Evolutionary conservation across 208 protist species (phyloP), one percentile per base, ranked within the genome.

Genomic region (Acanthamoeba lenticulata): DNA sequence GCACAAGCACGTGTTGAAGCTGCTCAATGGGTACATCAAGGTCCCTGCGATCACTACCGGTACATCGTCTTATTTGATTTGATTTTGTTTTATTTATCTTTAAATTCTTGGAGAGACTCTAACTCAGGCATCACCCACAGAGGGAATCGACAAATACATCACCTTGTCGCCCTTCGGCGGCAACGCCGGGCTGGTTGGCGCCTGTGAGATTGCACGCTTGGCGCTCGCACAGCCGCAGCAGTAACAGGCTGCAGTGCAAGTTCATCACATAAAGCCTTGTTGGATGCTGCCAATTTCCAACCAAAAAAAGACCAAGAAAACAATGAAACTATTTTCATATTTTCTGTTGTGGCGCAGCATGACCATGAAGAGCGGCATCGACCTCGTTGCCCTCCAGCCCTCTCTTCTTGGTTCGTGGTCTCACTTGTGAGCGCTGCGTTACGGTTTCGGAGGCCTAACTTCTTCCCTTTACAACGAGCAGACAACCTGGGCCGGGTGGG

Each of bases 1-100:
- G 72, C 29, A 90, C 40, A 29, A 65, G 21, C 52, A 95, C 19
- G 27, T 93, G 44, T 21, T 94, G 0, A 49, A 32, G 15, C 45
- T 96, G 60, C 88, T 97, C 32, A 97, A 97, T 74, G 96, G 96
- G 34, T 97, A 97, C 52, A 95, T 97, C 55, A 94, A 95, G 36
- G 89, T 94, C 21, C 32, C 49, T 13, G 91, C 65, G 74, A 77
- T 95, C 13, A 94, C 65, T 29, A n/a, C n/a, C n/a, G 57, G 57
- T 67, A 67, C 57, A 67, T 4, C n/a, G 27, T 32, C 34, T 36
- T 74, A 24, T 42, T 42, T 27, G 9, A 13, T 5, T 5, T 42
- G 38, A 36, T n/a, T 62, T 42, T 13, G 90, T 79, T 83, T n/a
- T 90, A 36, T 1, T 32, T 2, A 74, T 94, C 15, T 92, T 93